A percentile compares a stretch with the other conserved stretches of the same genome.
Evolutionary conservation across 2,329 filamentous ascomycete species (phyloP).

Genomic region (Neonectria magnoliae): DNA sequence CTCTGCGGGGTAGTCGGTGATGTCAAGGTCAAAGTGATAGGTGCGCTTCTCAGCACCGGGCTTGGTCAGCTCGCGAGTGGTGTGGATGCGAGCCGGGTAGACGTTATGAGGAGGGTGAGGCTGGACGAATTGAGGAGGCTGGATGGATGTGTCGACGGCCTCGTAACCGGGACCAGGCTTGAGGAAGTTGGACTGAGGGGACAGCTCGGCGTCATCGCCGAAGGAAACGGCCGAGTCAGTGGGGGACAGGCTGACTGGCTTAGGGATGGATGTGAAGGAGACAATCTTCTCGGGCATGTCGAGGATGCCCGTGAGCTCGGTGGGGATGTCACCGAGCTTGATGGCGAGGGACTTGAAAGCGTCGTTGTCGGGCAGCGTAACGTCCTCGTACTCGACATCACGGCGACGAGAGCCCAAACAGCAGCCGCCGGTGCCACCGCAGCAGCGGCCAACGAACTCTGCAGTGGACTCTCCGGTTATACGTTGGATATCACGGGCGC

Average conservation of each 20-base stretch:
- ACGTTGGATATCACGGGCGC: constrained; percentile 68
- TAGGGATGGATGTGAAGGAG: constrained; percentile 70
- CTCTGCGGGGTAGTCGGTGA: constrained; percentile 92
- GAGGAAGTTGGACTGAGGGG: constrained; percentile 31
- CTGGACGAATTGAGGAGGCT: constrained; percentile 90
- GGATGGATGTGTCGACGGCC: constrained; percentile 66
- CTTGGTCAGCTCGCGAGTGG: constrained; percentile 86
- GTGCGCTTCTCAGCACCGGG: constrained; percentile 94
- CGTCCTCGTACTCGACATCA: constrained; percentile 61
- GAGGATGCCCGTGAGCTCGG: constrained; percentile 74
- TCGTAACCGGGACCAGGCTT: constrained; percentile 50
- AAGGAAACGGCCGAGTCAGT: constrained; percentile 61
- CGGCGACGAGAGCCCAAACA: constrained; percentile 60
- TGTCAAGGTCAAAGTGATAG: constrained; percentile 96
- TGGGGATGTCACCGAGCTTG: constrained; percentile 79
- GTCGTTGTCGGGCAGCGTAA: constrained; percentile 78
- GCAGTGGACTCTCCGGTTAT: constrained; percentile 72
- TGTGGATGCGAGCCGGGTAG: constrained; percentile 87
- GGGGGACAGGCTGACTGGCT: constrained; percentile 47
- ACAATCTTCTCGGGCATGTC: constrained; percentile 80
- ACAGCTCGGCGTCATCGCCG: constrained; percentile 46
- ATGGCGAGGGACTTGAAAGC: constrained; percentile 84
- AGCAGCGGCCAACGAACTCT: constrained; percentile 70
- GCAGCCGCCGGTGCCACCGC: constrained; percentile 69
- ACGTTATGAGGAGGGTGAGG: constrained; percentile 94